phyloP scores from a whole-genome alignment of 805 yeast genomes.

The Zygosaccharomyces bailii region DNA sequence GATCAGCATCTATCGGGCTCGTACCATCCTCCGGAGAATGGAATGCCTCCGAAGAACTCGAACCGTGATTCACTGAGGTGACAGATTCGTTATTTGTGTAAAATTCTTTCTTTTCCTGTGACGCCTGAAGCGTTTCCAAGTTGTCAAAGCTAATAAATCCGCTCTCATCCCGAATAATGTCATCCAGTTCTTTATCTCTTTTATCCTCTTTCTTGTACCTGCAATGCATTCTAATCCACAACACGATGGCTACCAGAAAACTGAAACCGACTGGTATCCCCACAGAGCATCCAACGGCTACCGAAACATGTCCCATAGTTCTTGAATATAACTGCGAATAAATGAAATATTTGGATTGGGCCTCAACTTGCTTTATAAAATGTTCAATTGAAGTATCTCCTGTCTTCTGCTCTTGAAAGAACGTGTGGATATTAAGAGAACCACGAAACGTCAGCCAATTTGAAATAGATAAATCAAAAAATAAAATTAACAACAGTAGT shows the following conservation, averaged over 20 bases:
- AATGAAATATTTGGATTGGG: neutral
- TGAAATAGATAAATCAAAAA: neutral
- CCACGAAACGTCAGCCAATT: neutral
- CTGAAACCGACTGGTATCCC: conserved; percentile 48
- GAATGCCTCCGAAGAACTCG: conserved; percentile 7
- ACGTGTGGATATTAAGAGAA: neutral
- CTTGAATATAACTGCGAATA: neutral
- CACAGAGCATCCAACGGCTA: conserved; percentile 52
- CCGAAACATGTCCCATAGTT: conserved; percentile 21
- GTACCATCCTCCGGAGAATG: conserved; percentile 4
- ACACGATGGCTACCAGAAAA: conserved; percentile 33
- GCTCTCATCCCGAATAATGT: conserved; percentile 32
- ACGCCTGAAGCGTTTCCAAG: conserved; percentile 26
- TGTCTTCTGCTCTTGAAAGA: neutral
- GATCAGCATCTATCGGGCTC: neutral
- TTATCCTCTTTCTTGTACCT: conserved; percentile 40
- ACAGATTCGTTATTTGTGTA: conserved; percentile 12
- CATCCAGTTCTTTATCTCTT: conserved; percentile 36
- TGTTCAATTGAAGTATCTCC: neutral
- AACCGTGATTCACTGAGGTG: conserved; percentile 2
- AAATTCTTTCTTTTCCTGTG: conserved; percentile 7
- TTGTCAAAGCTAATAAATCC: conserved; percentile 36
- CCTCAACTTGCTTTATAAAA: neutral
- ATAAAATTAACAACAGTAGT: neutral
- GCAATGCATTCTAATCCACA: conserved; percentile 40